Percentiles rank a stretch among this genome's conserved stretches.
phyloP scores from a whole-genome alignment of 176 grass and related monocot genomes.

The Saccharum spontaneum region DNA sequence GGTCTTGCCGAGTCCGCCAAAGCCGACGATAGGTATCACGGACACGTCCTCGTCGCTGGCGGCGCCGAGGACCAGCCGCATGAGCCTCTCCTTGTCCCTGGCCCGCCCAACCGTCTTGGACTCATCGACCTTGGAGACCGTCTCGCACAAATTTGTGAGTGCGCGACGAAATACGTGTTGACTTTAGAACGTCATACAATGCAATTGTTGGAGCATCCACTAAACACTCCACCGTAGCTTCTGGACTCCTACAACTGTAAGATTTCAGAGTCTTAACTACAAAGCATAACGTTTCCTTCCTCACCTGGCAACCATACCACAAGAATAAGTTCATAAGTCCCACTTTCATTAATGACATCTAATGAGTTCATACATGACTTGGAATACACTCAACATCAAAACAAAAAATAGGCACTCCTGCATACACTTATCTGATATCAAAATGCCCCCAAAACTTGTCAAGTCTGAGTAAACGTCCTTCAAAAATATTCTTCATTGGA shows the following conservation, averaged over 20 bases:
- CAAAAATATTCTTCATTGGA: neutral
- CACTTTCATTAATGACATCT: neutral
- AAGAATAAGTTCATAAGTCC: neutral
- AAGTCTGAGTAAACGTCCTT: slow-evolving; percentile 17
- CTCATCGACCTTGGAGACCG: too few species aligned
- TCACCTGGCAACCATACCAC: neutral
- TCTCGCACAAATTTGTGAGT: too few species aligned
- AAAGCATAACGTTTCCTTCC: neutral
- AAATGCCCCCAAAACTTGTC: slow-evolving; percentile 13
- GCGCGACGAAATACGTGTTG: too few species aligned
- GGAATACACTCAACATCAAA: neutral
- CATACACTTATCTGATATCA: neutral
- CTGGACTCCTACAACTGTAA: neutral
- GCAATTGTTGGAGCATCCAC: neutral
- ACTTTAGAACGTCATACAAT: too few species aligned
- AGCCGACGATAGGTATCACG: slow-evolving; percentile 56
- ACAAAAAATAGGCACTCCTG: neutral
- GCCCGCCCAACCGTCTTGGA: too few species aligned
- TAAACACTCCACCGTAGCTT: neutral
- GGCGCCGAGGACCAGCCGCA: neutral
- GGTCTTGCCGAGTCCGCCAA: slow-evolving; percentile 64
- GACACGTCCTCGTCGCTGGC: slow-evolving; percentile 48
- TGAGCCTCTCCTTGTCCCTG: too few species aligned
- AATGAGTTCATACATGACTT: neutral
- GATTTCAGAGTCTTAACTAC: neutral